Evolutionary conservation across 768 basidiomycete species (phyloP), one percentile per base, ranked within the genome.

Genomic region (Gloeopeniophorella convolvens): DNA sequence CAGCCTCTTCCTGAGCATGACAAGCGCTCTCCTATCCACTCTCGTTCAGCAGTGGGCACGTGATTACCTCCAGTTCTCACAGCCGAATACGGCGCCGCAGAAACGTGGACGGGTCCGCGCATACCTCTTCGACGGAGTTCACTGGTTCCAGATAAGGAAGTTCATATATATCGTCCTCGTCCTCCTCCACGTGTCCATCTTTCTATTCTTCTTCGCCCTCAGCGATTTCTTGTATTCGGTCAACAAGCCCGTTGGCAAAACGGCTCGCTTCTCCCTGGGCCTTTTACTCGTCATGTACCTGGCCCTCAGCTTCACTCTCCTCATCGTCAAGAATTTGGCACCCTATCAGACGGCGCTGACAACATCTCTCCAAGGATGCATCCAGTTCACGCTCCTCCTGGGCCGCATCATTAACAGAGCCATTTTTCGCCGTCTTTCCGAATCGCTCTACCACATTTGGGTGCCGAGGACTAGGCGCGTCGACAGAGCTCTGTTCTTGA

Each of bases 11-110:
- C 32, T 57, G 2, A 39, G 31, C 15, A 31, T 55, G n/a, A 45
- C 41, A 27, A 56, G 53, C 43, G 53, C 42, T 3, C 32, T 57
- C 15, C 33, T 27, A 26, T 42, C 54, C 3, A 43, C 45, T 5
- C 42, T 55, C 11, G 34, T 58, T 13, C 56, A 57, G 16, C 55
- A 58, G 30, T 57, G 55, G 55, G 42, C 45, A 16, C 27, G 43
- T 1, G 45, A 45, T 15, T 51, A 45, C 30, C 12, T 55, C 16
- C 30, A 21, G 18, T 30, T 11, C 13, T 32, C 45, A 26, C 36
- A 36, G 3, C 44, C 45, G 26, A 20, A 30, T 16, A 44, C 21
- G 3, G 40, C 43, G 5, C 50, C 44, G 26, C 50, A 52, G 7
- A 27, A 46, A n/a, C 40, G 50, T 18, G 54, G 50, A 1, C 54